Conservation (phyloP, 306 rosid species). For the Geum urbanum region DNA sequence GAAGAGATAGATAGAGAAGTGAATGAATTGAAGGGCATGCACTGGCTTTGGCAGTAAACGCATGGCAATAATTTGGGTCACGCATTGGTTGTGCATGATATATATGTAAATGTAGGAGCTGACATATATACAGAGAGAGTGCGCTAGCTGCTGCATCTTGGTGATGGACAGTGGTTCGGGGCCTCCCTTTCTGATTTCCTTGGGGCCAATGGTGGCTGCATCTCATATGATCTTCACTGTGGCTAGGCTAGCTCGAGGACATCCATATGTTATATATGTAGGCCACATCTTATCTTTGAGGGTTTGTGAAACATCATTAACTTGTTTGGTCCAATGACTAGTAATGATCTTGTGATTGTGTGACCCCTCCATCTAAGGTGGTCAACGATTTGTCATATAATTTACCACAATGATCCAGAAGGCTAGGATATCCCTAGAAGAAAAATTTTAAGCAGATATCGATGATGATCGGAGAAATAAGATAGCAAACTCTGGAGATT, state of each 20-base stretch:
- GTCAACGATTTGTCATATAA: conserved; percentile 2
- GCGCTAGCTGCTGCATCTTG: neutral
- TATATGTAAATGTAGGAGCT: neutral
- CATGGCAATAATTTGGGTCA: conserved; percentile 54
- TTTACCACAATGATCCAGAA: neutral
- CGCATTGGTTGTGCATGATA: conserved; percentile 59
- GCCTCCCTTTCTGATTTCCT: neutral
- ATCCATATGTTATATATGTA: neutral
- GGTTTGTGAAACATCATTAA: neutral
- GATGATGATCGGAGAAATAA: neutral
- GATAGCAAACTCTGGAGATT: neutral
- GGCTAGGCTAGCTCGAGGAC: neutral
- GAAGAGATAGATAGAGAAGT: conserved; percentile 2
- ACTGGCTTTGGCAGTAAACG: conserved; percentile 9
- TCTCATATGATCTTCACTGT: neutral
- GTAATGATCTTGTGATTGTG: neutral
- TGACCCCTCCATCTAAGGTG: conserved; percentile 8
- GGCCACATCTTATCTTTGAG: neutral
- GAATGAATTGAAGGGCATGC: neutral
- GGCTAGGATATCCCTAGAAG: too few relatives aligned
- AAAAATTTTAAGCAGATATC: neutral
- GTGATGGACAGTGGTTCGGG: neutral
- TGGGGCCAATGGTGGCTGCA: conserved; percentile 3
- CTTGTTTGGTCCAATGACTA: neutral
- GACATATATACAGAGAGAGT: too few relatives aligned